Conservation (phyloP, 2,329 filamentous ascomycete species). For the Tricladium varicosporioides region DNA sequence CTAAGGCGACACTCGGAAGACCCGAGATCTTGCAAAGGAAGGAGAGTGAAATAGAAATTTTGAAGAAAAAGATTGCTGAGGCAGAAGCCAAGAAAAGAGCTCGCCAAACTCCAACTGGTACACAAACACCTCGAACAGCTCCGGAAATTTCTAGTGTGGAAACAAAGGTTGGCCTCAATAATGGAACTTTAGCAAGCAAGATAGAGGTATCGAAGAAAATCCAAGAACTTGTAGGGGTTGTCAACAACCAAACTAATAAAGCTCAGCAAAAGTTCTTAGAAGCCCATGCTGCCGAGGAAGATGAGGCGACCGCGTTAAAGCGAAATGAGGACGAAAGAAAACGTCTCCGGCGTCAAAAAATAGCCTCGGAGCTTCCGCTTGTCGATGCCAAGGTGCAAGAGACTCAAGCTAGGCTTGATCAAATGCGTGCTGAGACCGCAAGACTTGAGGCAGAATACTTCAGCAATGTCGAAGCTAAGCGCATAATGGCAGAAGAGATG, state of each 20-base stretch:
- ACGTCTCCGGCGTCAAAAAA: slow-evolving; percentile 31
- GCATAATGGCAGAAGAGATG: slow-evolving; percentile 34
- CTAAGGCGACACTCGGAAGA: slow-evolving; percentile 18
- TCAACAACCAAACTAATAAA: slow-evolving; percentile 18
- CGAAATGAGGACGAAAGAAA: slow-evolving; percentile 28
- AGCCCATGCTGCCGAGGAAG: slow-evolving; percentile 24
- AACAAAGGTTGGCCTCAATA: slow-evolving; percentile 5
- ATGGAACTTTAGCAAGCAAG: slow-evolving; percentile 19
- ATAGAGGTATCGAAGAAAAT: slow-evolving; percentile 28
- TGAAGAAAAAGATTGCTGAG: slow-evolving; percentile 44
- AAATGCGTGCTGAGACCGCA: slow-evolving; percentile 31
- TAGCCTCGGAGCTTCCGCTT: slow-evolving; percentile 31
- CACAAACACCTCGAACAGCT: slow-evolving; percentile 26
- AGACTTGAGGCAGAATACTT: slow-evolving; percentile 32
- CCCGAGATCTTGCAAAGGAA: slow-evolving; percentile 47
- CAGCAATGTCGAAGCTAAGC: slow-evolving; percentile 34
- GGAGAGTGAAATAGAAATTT: slow-evolving; percentile 58
- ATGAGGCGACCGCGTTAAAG: slow-evolving; percentile 26
- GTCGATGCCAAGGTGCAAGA: slow-evolving; percentile 35
- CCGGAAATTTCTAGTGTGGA: slow-evolving; percentile 11
- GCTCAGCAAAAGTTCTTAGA: slow-evolving; percentile 29
- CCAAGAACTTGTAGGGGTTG: slow-evolving; percentile 25
- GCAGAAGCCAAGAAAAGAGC: slow-evolving; percentile 31
- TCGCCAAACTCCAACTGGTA: slow-evolving; percentile 28
- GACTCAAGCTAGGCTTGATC: slow-evolving; percentile 28